Evolutionary conservation across 192 early-diverging fungal species (phyloP).

Genomic region (Coemansia furcata): DNA sequence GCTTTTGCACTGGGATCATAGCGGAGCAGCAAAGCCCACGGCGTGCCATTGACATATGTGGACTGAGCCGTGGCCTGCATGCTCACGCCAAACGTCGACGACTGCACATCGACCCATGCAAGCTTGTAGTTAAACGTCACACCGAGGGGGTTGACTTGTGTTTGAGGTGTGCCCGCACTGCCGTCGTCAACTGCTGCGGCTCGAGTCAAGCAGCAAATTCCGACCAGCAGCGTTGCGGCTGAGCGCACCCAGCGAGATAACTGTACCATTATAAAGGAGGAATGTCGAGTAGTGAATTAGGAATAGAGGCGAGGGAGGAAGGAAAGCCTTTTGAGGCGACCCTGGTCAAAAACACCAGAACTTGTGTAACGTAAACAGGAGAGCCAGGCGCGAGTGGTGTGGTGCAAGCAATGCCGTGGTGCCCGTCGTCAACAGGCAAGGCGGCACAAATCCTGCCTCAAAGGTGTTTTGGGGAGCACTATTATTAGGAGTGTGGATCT

Average conservation of each 20-base stretch:
- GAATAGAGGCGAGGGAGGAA: not conserved
- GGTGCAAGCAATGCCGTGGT: not conserved
- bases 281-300: conserved; percentile 2
- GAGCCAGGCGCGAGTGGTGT: not conserved
- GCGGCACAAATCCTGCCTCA: not conserved
- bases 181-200: not conserved
- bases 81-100: conserved; percentile 36
- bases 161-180: not conserved
- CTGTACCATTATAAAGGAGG: not conserved
- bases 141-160: conserved; percentile 22
- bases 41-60: conserved; percentile 9
- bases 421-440: not conserved
- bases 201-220: not conserved
- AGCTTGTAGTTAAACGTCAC: conserved; percentile 46
- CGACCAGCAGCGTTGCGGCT: not conserved
- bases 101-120: conserved; percentile 36
- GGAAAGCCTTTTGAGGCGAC: not conserved
- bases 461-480: not conserved
- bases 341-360: not conserved
- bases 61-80: conserved; percentile 20
- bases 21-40: conserved; percentile 43
- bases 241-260: not conserved
- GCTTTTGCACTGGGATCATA: conserved; percentile 26
- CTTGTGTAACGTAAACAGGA: conserved; percentile 5
- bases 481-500: not conserved